A percentile compares a stretch with the other conserved stretches of the same genome.
Conservation (phyloP, 768 basidiomycete species). For the Tylopilus felleus region DNA sequence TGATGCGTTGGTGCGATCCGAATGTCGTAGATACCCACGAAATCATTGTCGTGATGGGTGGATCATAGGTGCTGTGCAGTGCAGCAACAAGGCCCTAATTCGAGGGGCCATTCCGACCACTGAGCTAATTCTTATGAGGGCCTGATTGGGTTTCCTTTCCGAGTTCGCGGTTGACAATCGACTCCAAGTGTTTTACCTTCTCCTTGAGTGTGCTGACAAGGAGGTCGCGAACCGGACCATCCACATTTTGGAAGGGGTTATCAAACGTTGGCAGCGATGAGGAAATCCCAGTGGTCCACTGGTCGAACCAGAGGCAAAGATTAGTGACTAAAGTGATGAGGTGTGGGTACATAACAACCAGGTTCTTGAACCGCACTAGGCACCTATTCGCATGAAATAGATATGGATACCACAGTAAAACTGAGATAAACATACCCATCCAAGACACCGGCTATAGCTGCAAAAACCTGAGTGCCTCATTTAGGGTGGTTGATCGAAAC, state of each 20-base stretch:
- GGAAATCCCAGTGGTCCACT: constrained; percentile 45
- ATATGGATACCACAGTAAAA: constrained; percentile 17
- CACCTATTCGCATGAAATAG: constrained; percentile 36
- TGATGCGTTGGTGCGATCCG: constrained; percentile 67
- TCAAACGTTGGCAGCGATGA: constrained; percentile 41
- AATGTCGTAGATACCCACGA: constrained; percentile 51
- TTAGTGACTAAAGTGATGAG: constrained; percentile 40
- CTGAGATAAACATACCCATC: constrained; percentile 42
- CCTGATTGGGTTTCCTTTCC: constrained; percentile 30
- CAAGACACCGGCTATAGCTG: constrained; percentile 44
- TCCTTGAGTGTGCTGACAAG: constrained; percentile 31
- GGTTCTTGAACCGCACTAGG: constrained; percentile 57
- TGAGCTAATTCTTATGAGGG: constrained; percentile 2
- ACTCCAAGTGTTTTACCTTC: constrained; percentile 30
- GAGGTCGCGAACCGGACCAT: constrained; percentile 34
- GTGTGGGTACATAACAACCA: constrained; percentile 43
- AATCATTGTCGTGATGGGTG: constrained; percentile 74
- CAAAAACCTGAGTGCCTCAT: constrained; percentile 42
- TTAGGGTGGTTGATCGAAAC: constrained; percentile 11
- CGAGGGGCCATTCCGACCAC: neutral
- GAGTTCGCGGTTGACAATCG: constrained; percentile 53
- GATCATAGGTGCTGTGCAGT: constrained; percentile 43
- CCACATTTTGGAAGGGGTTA: constrained; percentile 37
- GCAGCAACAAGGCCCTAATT: constrained; percentile 39
- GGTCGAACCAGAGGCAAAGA: constrained; percentile 43